These are phyloP conservation scores for Loxodes magnus DNA, from an alignment of 73 alveolate genomes.

Conservation along the genomic window DNA sequence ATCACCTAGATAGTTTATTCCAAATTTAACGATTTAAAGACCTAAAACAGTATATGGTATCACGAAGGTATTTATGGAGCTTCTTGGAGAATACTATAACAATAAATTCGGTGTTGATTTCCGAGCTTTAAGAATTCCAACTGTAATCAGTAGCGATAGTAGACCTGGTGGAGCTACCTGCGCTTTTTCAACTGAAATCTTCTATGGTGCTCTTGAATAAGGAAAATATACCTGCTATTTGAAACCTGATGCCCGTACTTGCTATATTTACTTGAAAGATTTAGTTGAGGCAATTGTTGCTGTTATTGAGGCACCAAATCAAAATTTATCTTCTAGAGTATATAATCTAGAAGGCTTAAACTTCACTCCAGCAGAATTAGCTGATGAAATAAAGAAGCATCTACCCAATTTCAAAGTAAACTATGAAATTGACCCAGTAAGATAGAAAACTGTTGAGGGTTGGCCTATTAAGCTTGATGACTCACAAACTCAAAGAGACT, in stretches of 20 bases:
- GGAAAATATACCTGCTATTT: slow-evolving; percentile 3
- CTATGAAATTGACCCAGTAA: too few relatives aligned
- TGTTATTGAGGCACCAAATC: slow-evolving; percentile 6
- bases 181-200: slow-evolving; percentile 8
- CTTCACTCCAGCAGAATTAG: not conserved
- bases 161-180: slow-evolving; percentile 11
- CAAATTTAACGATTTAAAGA: slow-evolving; percentile 12
- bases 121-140: slow-evolving; percentile 36
- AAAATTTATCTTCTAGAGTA: not conserved
- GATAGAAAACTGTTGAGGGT: too few relatives aligned
- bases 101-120: slow-evolving; percentile 37
- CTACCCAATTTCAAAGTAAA: too few relatives aligned
- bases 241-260: slow-evolving; percentile 2
- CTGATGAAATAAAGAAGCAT: not conserved
- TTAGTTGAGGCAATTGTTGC: not conserved
- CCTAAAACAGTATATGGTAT: slow-evolving; percentile 42
- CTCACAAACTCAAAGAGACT: too few relatives aligned
- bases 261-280: slow-evolving; percentile 1
- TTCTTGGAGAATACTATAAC: slow-evolving; percentile 34
- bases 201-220: slow-evolving; percentile 1
- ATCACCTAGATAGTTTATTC: slow-evolving; percentile 13
- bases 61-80: slow-evolving; percentile 35
- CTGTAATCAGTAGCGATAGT: slow-evolving; percentile 21
- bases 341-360: slow-evolving; percentile 2
- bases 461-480: too few relatives aligned